phyloP scores from a whole-genome alignment of 2,329 filamentous ascomycete species.

The Coniochaeta hoffmannii region DNA sequence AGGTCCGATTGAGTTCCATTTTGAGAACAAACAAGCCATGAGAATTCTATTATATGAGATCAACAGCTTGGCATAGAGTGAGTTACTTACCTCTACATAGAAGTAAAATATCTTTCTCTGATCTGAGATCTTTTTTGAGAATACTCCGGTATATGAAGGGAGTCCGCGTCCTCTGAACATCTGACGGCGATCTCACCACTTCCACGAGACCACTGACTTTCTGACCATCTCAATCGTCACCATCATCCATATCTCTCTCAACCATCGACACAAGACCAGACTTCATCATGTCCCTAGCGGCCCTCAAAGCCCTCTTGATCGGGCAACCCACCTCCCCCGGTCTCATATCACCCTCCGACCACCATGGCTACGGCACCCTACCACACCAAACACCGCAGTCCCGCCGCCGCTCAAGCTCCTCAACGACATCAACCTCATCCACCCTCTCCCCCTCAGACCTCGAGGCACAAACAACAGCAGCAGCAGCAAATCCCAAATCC shows the following conservation, averaged over 20 bases:
- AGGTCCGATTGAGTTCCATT: neutral
- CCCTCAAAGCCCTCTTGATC: conserved; percentile 7
- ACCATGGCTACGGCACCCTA: neutral
- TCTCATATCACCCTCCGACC: neutral
- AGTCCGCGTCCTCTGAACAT: too few relatives aligned
- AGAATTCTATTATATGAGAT: neutral
- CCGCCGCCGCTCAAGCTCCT: too few relatives aligned
- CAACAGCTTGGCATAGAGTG: neutral
- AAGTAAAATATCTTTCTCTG: neutral
- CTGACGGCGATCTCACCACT: neutral
- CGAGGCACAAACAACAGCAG: conserved; percentile 4
- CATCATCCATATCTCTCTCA: neutral
- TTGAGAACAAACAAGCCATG: neutral
- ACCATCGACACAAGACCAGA: neutral
- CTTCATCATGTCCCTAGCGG: conserved; percentile 6
- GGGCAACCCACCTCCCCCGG: neutral
- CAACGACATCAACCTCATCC: neutral
- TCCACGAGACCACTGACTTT: neutral
- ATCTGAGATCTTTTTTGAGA: too few relatives aligned
- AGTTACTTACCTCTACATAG: neutral
- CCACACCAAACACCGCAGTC: neutral
- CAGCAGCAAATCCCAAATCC: neutral
- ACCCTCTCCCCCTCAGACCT: neutral
- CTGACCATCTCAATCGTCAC: too few relatives aligned
- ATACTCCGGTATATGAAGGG: too few relatives aligned